Evolutionary conservation across 2,329 filamentous ascomycete species (phyloP).

Genomic region (Teratosphaeria pseudoeucalypti): DNA sequence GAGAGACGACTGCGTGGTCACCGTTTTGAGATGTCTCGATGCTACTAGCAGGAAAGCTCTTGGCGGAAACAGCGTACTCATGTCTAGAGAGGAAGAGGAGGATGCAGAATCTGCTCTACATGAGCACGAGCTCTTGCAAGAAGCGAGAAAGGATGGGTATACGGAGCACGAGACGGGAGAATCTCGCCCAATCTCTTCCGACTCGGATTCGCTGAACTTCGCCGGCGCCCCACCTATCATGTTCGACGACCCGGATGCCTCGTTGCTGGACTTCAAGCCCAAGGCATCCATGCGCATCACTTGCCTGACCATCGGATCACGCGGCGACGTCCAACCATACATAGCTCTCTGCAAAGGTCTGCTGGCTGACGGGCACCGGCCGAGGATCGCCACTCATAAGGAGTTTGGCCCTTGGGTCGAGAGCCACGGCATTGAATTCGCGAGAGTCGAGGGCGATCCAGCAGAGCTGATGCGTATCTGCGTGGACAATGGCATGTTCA

Average conservation of each 20-base stretch:
- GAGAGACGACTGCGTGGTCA: constrained; percentile 82
- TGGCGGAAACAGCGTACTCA: constrained; percentile 54
- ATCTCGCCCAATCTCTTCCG: not conserved
- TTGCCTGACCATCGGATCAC: constrained; percentile 88
- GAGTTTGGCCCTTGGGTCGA: constrained; percentile 87
- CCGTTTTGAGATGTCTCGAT: constrained; percentile 66
- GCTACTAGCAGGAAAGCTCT: constrained; percentile 25
- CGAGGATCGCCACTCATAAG: constrained; percentile 79
- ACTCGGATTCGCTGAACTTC: constrained; percentile 9
- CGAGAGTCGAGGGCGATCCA: constrained; percentile 78
- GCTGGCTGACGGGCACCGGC: constrained; percentile 73
- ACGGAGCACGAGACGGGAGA: constrained; percentile 6
- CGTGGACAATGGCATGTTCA: constrained; percentile 96
- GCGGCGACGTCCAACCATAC: constrained; percentile 94
- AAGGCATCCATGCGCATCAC: constrained; percentile 69
- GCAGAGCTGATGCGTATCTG: constrained; percentile 92
- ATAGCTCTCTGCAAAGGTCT: constrained; percentile 91
- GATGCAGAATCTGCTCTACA: constrained; percentile 65
- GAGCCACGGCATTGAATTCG: constrained; percentile 89
- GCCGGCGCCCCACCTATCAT: constrained; percentile 61
- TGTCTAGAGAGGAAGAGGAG: constrained; percentile 56
- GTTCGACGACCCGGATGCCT: constrained; percentile 82
- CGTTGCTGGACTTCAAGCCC: constrained; percentile 86
- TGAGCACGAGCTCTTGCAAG: constrained; percentile 68
- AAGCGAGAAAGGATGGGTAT: constrained; percentile 49